phyloP scores from a whole-genome alignment of 768 basidiomycete species.

The Phylloporus sp. region DNA sequence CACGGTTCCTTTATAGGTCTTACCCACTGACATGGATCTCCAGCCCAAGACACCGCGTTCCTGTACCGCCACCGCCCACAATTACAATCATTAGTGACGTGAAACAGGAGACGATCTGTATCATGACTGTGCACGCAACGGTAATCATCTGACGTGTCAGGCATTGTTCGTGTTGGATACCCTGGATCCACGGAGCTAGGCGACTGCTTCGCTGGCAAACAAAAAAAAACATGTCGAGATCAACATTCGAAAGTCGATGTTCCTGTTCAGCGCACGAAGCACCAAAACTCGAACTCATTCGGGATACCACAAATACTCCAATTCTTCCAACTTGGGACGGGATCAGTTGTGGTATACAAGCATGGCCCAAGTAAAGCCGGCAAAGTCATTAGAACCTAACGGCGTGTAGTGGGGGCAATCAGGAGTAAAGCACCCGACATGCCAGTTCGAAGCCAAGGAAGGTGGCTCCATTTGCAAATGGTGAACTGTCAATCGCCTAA shows the following conservation, averaged over 20 bases:
- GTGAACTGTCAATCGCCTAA: conserved; percentile 58
- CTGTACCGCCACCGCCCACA: not conserved
- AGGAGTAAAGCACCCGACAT: conserved; percentile 57
- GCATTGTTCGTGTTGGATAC: not conserved
- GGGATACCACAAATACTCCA: too few relatives aligned
- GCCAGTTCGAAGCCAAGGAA: conserved; percentile 96
- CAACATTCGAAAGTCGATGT: too few relatives aligned
- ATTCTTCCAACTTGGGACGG: too few relatives aligned
- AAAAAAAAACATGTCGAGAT: too few relatives aligned
- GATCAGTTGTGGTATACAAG: conserved; percentile 5
- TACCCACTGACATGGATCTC: not conserved
- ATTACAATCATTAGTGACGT: not conserved
- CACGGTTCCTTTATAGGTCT: not conserved
- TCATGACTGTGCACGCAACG: not conserved
- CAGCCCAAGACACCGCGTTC: not conserved
- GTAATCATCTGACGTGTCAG: not conserved
- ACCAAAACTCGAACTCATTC: too few relatives aligned
- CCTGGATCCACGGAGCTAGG: not conserved
- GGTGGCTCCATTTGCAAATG: conserved; percentile 94
- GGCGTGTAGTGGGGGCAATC: too few relatives aligned
- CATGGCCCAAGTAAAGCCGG: not conserved
- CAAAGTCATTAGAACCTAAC: too few relatives aligned
- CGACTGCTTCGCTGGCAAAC: not conserved
- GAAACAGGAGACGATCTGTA: conserved; percentile 2
- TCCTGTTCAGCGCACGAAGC: too few relatives aligned